Evolutionary conservation across 228 moss, liverwort and hornwort genomes (phyloP), one percentile per base, ranked within the genome.

Genomic region (Sphagnum fallax): DNA sequence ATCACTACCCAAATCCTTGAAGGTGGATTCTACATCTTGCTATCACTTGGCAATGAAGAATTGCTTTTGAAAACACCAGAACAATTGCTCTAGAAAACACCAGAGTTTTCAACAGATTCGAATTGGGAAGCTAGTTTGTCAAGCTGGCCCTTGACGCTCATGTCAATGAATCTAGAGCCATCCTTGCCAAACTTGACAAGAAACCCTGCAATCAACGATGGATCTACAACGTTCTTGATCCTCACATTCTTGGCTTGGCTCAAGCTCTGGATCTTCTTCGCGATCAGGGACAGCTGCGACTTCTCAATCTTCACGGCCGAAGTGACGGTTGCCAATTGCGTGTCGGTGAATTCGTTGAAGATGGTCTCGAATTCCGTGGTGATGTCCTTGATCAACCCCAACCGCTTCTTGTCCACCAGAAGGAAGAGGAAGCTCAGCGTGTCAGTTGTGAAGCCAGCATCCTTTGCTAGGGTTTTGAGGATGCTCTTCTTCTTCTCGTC

Each of bases 221-320:
- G 78, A 63, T 96, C 95, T 32, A 92, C 84, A 3, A 90, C 86
- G 70, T 96, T 96, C 84, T 85, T 95, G 63, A 95, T 89, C 81
- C 92, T 81, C 61, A 95, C 95, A 16, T 95, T 95, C 87, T 87
- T 92, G 4, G 95, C 89, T 11, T 85, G 89, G 60, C 84, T 87
- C 75, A 95, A 68, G 69, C 79, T 89, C 81, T 91, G 92, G 65
- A 96, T 96, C 82, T 96, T 96, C 81, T 96, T 96, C 0, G 95
- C 95, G 52, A 96, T 92, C 47, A 96, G 79, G 5, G 92, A 92
- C 2, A 96, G 74, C 80, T 96, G 95, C 6, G 90, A 84, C 78
- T 96, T 96, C 81, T 96, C 92, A 52, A 96, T 91, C 85, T 92
- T 91, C 52, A 96, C 95, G 15, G 95, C 95, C 0, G 92, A 96